A percentile compares a stretch with the other conserved stretches of the same genome.
phyloP scores from a whole-genome alignment of 2,329 filamentous ascomycete species.

The Ophiostoma quercus region DNA sequence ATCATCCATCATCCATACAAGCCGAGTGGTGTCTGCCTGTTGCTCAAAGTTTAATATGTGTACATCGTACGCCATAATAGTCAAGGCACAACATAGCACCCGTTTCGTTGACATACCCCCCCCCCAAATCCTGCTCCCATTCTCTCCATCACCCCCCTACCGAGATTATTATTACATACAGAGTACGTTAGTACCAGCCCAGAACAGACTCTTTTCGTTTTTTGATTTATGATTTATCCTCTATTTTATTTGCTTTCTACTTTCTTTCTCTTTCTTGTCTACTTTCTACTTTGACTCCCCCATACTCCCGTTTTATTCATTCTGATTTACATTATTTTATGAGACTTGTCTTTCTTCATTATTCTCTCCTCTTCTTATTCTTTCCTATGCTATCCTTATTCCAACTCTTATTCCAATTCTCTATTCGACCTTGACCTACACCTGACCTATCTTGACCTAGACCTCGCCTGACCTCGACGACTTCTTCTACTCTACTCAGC shows the following conservation, averaged over 20 bases:
- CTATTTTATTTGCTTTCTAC: background rate
- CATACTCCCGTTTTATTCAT: background rate
- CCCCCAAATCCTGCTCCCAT: background rate
- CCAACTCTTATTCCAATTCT: background rate
- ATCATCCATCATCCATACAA: background rate
- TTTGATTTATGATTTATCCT: background rate
- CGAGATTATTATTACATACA: background rate
- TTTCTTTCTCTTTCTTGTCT: background rate
- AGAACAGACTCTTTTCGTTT: background rate
- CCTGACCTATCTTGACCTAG: background rate
- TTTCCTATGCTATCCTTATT: background rate
- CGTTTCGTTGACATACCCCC: background rate
- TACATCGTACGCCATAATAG: background rate
- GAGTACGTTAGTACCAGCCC: background rate
- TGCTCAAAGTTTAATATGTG: constrained; percentile 5
- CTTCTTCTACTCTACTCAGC: constrained; percentile 7
- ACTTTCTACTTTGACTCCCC: background rate
- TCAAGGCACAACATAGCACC: background rate
- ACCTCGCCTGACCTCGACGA: background rate
- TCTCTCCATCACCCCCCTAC: constrained; percentile 3
- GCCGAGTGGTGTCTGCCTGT: background rate
- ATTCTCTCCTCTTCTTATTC: background rate
- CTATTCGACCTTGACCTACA: background rate
- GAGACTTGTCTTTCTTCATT: constrained; percentile 7
- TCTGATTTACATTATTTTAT: constrained; percentile 3